phyloP scores from a whole-genome alignment of 352 stramenopile genomes.

The Phytophthora europaea region DNA sequence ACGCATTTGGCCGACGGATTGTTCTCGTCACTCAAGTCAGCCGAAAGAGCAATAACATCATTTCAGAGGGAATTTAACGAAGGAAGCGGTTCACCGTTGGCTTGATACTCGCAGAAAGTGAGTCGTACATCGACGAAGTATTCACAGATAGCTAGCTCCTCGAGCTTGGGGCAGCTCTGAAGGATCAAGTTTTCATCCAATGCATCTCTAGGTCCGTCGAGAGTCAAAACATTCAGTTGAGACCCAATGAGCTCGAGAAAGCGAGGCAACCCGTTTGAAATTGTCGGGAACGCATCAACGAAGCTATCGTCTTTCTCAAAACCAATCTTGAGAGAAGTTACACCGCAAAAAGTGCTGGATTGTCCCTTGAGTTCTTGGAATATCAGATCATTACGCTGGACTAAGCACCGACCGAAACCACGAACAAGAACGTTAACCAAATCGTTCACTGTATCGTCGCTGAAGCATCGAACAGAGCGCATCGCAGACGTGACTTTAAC shows the following conservation, averaged over 20 bases:
- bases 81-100: neutral
- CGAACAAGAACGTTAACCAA: too few species aligned
- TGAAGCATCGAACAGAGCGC: too few species aligned
- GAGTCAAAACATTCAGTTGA: neutral
- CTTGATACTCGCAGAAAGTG: neutral
- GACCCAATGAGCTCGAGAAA: neutral
- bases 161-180: too few species aligned
- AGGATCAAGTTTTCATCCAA: too few species aligned
- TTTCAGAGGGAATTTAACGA: neutral
- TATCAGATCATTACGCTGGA: neutral
- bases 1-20: neutral
- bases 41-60: neutral
- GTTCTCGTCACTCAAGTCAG: neutral
- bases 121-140: neutral
- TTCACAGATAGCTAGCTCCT: neutral
- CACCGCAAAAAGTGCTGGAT: neutral
- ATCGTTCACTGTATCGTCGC: too few species aligned
- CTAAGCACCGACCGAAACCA: neutral
- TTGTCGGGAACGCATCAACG: neutral
- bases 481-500: too few species aligned
- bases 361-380: neutral
- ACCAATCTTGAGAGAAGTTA: neutral
- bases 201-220: neutral
- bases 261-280: neutral
- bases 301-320: neutral